phyloP scores from a whole-genome alignment of 768 basidiomycete species.

The Sarcodon sp. region DNA sequence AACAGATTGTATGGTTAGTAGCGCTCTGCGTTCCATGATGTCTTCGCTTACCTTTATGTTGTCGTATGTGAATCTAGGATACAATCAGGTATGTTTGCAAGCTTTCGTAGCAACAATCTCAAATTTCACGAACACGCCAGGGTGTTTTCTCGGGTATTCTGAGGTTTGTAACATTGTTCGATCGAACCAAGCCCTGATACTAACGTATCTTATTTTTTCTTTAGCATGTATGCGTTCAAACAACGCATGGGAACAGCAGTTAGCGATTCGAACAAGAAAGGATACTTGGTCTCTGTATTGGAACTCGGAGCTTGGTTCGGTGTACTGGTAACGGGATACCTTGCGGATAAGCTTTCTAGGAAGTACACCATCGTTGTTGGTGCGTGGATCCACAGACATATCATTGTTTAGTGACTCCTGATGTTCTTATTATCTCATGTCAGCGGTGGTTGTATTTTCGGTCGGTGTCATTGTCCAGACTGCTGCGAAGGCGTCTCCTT shows the following conservation, averaged over 20 bases:
- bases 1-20: slow-evolving; percentile 46
- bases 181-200: neutral
- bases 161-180: slow-evolving; percentile 21
- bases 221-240: slow-evolving; percentile 38
- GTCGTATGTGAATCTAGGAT: slow-evolving; percentile 24
- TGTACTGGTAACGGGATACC: slow-evolving; percentile 56
- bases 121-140: slow-evolving; percentile 15
- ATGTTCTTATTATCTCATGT: neutral
- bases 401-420: neutral
- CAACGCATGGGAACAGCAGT: slow-evolving; percentile 45
- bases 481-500: slow-evolving; percentile 37
- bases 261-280: slow-evolving; percentile 37
- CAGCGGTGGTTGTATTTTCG: slow-evolving; percentile 15
- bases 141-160: slow-evolving; percentile 73
- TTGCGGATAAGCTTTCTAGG: slow-evolving; percentile 61
- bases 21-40: slow-evolving; percentile 6
- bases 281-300: slow-evolving; percentile 64
- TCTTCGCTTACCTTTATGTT: neutral
- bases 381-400: slow-evolving; percentile 11
- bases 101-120: neutral
- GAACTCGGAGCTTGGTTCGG: slow-evolving; percentile 72
- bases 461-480: slow-evolving; percentile 69
- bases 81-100: slow-evolving; percentile 38
- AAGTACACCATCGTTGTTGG: slow-evolving; percentile 60
- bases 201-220: slow-evolving; percentile 1